Conservation (phyloP, 495 filamentous ascomycete species). For the Podospora conica region DNA sequence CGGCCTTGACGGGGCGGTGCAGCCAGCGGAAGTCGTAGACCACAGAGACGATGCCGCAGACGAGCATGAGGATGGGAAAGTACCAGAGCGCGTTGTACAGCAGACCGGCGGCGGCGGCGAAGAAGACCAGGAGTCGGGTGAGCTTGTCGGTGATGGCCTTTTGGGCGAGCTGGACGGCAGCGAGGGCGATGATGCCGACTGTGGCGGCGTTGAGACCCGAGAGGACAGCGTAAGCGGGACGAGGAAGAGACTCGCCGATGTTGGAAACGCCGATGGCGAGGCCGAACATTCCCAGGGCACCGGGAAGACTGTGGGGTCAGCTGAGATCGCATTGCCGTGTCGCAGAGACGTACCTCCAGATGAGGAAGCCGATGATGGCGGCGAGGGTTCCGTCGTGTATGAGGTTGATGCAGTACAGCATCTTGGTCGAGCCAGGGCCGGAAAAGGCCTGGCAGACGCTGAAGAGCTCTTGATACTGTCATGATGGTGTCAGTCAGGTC, state of each 20-base stretch:
- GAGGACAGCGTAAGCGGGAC: slow-evolving; percentile 65
- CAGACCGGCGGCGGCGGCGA: slow-evolving; percentile 63
- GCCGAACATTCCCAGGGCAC: slow-evolving; percentile 71
- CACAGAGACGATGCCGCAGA: slow-evolving; percentile 49
- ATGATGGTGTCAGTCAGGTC: background rate
- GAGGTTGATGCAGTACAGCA: slow-evolving; percentile 67
- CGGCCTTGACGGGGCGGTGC: slow-evolving; percentile 24
- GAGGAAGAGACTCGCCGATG: slow-evolving; percentile 55
- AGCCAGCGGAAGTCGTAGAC: slow-evolving; percentile 56
- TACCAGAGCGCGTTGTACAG: slow-evolving; percentile 79
- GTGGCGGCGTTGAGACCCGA: slow-evolving; percentile 74
- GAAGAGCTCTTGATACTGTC: slow-evolving; percentile 70
- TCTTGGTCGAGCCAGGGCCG: slow-evolving; percentile 74
- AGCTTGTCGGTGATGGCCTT: slow-evolving; percentile 72
- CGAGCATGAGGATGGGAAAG: slow-evolving; percentile 65
- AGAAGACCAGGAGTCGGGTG: slow-evolving; percentile 61
- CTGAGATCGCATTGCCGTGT: background rate
- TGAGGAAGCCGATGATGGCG: slow-evolving; percentile 57
- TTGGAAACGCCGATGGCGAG: slow-evolving; percentile 62
- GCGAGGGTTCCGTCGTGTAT: slow-evolving; percentile 58
- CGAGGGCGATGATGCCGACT: slow-evolving; percentile 74
- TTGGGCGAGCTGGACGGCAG: slow-evolving; percentile 65
- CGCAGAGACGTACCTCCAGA: slow-evolving; percentile 53
- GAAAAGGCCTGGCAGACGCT: slow-evolving; percentile 73
- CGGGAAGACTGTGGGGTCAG: slow-evolving; percentile 50